Conservation (phyloP, 805 yeast species). For the Myxozyma kluyveri region DNA sequence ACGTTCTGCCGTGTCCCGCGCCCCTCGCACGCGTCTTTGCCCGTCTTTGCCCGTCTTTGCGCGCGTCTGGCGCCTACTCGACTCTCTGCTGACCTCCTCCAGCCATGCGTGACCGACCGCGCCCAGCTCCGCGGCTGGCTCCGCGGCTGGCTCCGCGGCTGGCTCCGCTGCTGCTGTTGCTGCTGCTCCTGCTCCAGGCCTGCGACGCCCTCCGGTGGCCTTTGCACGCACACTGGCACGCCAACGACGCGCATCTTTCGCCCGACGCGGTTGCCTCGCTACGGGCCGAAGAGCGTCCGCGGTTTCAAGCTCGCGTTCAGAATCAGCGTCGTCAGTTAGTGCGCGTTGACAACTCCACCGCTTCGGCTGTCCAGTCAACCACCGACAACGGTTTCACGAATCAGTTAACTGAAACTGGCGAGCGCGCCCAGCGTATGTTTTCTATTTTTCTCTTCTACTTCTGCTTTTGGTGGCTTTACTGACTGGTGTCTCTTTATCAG, state of each 20-base stretch:
- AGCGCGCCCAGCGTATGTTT: no score
- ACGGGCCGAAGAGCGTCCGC: conserved; percentile 9
- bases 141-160: no score
- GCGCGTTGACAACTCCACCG: conserved; percentile 14
- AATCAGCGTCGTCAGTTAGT: conserved; percentile 13
- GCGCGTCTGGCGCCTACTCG: not conserved
- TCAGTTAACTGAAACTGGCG: no score
- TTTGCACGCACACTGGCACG: conserved; percentile 4
- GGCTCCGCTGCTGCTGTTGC: conserved; percentile 5
- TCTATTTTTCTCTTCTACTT: no score
- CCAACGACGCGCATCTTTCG: conserved; percentile 1
- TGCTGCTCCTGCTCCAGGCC: conserved; percentile 1
- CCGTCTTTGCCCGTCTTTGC: not conserved
- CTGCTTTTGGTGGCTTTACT: no score
- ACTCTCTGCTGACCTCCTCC: not conserved
- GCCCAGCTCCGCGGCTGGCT: conserved; percentile 5
- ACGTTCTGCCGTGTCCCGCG: not conserved
- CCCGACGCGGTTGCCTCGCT: conserved; percentile 2
- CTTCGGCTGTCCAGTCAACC: no score
- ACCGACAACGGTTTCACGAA: no score
- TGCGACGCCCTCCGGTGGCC: conserved; percentile 2
- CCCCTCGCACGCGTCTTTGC: not conserved
- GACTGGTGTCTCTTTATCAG: no score
- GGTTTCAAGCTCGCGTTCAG: conserved; percentile 9
- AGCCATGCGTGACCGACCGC: conserved; percentile 1